Evolutionary conservation across 257 asterid species (phyloP).

Genomic region (Solanum virginianum): DNA sequence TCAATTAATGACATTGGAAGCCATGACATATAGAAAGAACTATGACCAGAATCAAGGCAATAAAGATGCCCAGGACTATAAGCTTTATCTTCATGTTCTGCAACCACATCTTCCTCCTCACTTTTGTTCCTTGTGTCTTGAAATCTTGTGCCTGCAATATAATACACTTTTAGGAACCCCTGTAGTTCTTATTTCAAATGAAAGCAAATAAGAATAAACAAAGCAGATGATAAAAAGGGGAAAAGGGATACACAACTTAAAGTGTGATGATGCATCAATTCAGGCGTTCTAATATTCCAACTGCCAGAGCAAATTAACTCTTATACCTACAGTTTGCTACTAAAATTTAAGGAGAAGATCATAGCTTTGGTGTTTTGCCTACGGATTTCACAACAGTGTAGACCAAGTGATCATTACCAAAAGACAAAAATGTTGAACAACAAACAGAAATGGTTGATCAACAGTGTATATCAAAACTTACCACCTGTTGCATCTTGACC

Average conservation of each 20-base stretch:
- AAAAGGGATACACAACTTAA: background rate
- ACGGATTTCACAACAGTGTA: background rate
- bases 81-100: constrained; percentile 95
- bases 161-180: background rate
- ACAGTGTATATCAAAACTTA: background rate
- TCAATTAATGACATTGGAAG: constrained; percentile 40
- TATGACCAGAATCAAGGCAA: constrained; percentile 79
- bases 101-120: constrained; percentile 93
- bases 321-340: background rate
- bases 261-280: background rate
- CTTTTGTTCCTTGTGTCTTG: constrained; percentile 80
- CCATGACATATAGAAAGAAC: constrained; percentile 75
- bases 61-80: constrained; percentile 72
- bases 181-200: background rate
- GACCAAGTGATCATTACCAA: background rate
- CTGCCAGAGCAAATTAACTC: background rate
- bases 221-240: background rate
- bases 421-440: background rate
- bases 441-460: background rate
- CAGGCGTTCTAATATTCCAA: background rate
- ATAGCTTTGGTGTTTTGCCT: background rate
- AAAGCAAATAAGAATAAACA: background rate
- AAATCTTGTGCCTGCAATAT: constrained; percentile 78
- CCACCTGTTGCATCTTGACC: background rate
- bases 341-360: background rate